phyloP scores from a whole-genome alignment of 1,284 basidiomycete species.

The Leccinum griseonigrum region DNA sequence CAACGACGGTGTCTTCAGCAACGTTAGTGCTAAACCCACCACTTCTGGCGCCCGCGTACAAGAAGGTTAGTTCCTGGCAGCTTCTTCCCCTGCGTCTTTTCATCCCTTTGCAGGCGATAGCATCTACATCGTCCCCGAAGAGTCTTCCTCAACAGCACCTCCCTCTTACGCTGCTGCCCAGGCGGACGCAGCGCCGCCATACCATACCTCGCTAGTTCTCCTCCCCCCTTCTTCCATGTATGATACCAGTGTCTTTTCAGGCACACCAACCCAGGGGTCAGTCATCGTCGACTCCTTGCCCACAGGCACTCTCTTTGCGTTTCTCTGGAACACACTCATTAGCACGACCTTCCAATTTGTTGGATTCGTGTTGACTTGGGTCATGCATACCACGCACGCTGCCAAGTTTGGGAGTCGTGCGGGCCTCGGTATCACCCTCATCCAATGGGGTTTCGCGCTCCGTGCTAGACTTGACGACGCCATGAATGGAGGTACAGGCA shows the following conservation, averaged over 20 bases:
- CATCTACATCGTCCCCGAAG: constrained; percentile 73
- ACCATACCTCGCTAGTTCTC: constrained; percentile 97
- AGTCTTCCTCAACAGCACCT: constrained; percentile 76
- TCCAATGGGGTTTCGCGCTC: constrained; percentile 92
- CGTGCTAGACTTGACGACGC: constrained; percentile 43
- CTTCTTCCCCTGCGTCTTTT: neutral
- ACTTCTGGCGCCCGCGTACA: constrained; percentile 54
- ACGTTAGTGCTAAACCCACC: constrained; percentile 88
- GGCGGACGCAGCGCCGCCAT: constrained; percentile 93
- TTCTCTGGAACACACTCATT: constrained; percentile 92
- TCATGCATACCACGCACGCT: constrained; percentile 93
- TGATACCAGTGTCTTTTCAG: constrained; percentile 38
- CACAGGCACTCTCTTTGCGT: constrained; percentile 81
- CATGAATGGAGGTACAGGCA: constrained; percentile 28
- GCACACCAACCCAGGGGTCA: constrained; percentile 48
- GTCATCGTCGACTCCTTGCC: constrained; percentile 76
- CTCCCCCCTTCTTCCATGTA: constrained; percentile 56
- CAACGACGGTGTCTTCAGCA: constrained; percentile 96
- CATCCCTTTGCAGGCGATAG: constrained; percentile 56
- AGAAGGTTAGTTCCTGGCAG: constrained; percentile 48
- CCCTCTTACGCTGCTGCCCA: constrained; percentile 91
- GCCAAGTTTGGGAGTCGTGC: constrained; percentile 93
- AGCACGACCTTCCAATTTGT: constrained; percentile 97
- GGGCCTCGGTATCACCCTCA: constrained; percentile 92
- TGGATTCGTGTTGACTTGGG: constrained; percentile 92